phyloP scores from a whole-genome alignment of 441 rosid species.

The Heliophila coronopifolia region DNA sequence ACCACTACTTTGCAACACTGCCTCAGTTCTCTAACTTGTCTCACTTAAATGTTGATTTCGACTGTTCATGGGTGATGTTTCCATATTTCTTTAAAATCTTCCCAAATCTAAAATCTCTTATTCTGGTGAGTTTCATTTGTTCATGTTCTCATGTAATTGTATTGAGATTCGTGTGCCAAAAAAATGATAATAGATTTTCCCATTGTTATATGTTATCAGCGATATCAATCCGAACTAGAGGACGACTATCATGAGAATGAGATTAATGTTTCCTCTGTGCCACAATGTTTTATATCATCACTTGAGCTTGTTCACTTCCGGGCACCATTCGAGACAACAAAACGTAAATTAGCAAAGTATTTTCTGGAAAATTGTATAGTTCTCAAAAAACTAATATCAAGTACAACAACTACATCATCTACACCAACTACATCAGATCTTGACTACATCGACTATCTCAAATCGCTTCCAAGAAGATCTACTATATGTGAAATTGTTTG shows the following conservation, averaged over 20 bases:
- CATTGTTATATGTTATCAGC: background rate
- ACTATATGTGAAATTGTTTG: conserved; percentile 17
- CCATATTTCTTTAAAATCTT: conserved; percentile 6
- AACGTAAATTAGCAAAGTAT: conserved; percentile 23
- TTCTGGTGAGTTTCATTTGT: conserved; percentile 8
- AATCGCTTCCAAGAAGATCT: conserved; percentile 10
- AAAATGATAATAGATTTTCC: no score
- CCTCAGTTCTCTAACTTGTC: conserved; percentile 19
- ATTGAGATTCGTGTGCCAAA: no score
- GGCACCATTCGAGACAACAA: conserved; percentile 5
- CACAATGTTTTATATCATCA: conserved; percentile 18
- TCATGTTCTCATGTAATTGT: conserved; percentile 2
- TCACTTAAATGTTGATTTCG: conserved; percentile 5
- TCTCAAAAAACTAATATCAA: conserved; percentile 14
- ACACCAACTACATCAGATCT: no score
- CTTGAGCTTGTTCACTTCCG: conserved; percentile 17
- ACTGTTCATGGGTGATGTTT: conserved; percentile 3
- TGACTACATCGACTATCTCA: conserved; percentile 16
- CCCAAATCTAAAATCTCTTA: conserved; percentile 7
- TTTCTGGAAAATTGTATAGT: conserved; percentile 14
- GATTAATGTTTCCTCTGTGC: conserved; percentile 9
- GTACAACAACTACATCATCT: no score
- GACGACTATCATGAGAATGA: no score
- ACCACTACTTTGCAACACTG: background rate
- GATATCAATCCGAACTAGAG: no score